phyloP scores from a whole-genome alignment of 805 yeast genomes.

The Ogataea siamensis region DNA sequence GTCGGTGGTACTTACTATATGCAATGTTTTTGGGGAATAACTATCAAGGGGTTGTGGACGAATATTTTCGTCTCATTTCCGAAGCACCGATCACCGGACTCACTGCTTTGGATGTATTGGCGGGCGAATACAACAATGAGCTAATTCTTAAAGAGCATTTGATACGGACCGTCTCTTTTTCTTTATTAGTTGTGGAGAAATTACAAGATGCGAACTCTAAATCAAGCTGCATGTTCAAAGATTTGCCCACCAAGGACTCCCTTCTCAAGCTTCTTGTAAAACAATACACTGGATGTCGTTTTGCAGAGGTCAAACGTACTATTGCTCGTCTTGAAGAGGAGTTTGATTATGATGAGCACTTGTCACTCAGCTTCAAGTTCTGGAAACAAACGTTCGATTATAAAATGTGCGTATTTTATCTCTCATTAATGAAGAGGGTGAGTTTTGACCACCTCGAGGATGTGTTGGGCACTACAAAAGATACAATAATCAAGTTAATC shows the following conservation, averaged over 20 bases:
- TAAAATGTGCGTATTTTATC: conserved; percentile 32
- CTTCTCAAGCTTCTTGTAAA: conserved; percentile 25
- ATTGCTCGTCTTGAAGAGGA: conserved; percentile 15
- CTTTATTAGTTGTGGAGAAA: conserved; percentile 21
- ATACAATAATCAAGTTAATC: conserved; percentile 23
- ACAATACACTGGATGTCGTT: conserved; percentile 28
- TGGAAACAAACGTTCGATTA: conserved; percentile 29
- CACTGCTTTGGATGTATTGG: conserved; percentile 22
- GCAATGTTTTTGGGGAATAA: conserved; percentile 26
- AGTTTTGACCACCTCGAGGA: conserved; percentile 21
- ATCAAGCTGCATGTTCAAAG: conserved; percentile 17
- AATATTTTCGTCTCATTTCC: conserved; percentile 17
- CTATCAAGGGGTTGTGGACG: conserved; percentile 25
- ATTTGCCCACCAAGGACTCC: conserved; percentile 23
- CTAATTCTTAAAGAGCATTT: conserved; percentile 20
- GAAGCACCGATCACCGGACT: conserved; percentile 16
- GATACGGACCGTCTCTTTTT: conserved; percentile 21
- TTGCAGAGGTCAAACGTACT: conserved; percentile 18
- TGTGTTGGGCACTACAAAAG: conserved; percentile 22
- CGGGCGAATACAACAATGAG: conserved; percentile 15
- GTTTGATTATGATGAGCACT: conserved; percentile 24
- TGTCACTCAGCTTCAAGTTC: conserved; percentile 24
- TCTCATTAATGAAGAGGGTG: conserved; percentile 31
- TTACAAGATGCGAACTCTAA: conserved; percentile 8
- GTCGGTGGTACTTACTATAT: conserved; percentile 31